Percentiles rank a stretch among this genome's conserved stretches.
Conservation (phyloP, 2,329 filamentous ascomycete genomes). For the Trichoderma aggressivum region DNA sequence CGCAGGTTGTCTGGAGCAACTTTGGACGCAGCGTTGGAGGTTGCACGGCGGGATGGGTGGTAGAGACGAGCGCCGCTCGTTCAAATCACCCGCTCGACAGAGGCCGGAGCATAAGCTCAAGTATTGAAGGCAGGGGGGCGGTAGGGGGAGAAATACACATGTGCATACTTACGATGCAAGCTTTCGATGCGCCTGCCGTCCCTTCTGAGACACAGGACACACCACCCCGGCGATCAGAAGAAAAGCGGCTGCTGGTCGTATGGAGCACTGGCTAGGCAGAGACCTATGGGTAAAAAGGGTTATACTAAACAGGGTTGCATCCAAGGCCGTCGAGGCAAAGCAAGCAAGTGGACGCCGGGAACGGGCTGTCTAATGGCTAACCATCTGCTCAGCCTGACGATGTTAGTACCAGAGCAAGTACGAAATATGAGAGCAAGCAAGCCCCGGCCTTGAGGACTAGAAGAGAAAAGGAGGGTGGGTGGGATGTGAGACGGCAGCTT, state of each 20-base stretch:
- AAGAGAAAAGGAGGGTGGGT: neutral
- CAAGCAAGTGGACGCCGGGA: neutral
- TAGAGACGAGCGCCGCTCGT: neutral
- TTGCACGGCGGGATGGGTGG: neutral
- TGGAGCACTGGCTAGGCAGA: neutral
- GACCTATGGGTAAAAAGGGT: neutral
- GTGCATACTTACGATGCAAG: neutral
- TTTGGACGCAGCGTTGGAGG: neutral
- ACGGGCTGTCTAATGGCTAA: neutral
- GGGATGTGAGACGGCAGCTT: neutral
- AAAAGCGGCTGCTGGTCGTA: neutral
- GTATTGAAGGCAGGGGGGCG: neutral
- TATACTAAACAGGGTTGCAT: neutral
- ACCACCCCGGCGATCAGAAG: neutral
- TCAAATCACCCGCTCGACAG: neutral
- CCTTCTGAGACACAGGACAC: conserved; percentile 8
- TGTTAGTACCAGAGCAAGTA: neutral
- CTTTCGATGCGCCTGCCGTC: neutral
- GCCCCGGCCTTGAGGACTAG: neutral
- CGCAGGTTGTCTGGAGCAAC: neutral
- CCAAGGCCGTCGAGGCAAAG: neutral
- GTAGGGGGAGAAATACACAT: neutral
- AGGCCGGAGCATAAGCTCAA: neutral
- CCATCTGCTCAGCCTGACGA: neutral
- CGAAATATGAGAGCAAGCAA: neutral